Base-by-base conservation (phyloP, 805 yeast genomes). In the Vanderwaltozyma polyspora region DNA sequence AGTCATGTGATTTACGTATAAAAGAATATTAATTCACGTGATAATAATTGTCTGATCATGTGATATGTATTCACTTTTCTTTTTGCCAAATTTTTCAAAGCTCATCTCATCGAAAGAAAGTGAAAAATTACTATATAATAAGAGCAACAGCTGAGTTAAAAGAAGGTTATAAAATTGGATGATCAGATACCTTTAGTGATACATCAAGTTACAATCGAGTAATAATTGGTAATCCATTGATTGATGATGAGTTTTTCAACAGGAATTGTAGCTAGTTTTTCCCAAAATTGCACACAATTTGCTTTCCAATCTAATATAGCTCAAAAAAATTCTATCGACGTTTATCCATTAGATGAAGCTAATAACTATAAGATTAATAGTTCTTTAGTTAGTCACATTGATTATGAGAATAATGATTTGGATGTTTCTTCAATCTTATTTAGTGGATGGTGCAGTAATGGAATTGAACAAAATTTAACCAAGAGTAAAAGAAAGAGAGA, bases 291-390 rank as follows among this genome's bases (percentile, higher is more conserved):
- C 23, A 48, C 47, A 29, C 53, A 44, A 37, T 61, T 43, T 43
- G 63, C 45, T 28, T 56, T 42, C 49, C 62, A 48, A 45, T 57
- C 45, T 21, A 60, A 35, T 43, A 35, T 46, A 6, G 56, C 43
- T 40, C 65, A 36, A 48, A 61, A 48, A 44, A 55, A 35, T 54
- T 54, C 45, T 29, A 52, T 57, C 19, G 58, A 55, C 37, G 40
- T 57, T 6, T 57, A 57, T 31, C 60, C 62, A 19, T 36, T 57
- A 33, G 56, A 52, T 39, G 33, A 45, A 3, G 26, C 45, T 3
- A 46, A 44, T 13, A 39, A 46, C 11, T 52, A 48, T 30, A 38
- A 40, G 19, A 46, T 53, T 5, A 53, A 47, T 19, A 57, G 59
- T 39, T 52, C 60, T 5, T 39, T 49, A 14, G 57, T 53, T 3